Evolutionary conservation across 345 rosid genomes (phyloP).

Genomic region (Odontarrhena argentea): DNA sequence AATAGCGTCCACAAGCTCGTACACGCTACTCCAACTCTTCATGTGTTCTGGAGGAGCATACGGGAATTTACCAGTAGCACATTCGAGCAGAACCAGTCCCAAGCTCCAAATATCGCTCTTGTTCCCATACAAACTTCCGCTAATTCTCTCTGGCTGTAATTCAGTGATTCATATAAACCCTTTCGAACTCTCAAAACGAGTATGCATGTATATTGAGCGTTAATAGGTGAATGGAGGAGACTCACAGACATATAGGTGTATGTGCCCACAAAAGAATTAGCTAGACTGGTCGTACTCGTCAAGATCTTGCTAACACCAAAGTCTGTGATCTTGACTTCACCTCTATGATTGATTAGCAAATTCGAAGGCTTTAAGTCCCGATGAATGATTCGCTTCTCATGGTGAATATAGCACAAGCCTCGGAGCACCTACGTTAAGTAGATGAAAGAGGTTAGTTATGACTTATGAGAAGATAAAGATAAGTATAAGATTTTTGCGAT

Average conservation of each 20-base stretch:
- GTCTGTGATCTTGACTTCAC: slow-evolving; percentile 94
- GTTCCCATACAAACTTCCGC: slow-evolving; percentile 37
- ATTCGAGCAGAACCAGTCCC: slow-evolving; percentile 83
- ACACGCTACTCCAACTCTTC: slow-evolving; percentile 68
- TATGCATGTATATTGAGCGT: neutral
- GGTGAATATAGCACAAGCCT: slow-evolving; percentile 84
- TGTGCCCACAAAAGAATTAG: slow-evolving; percentile 83
- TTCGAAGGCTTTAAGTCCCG: slow-evolving; percentile 90
- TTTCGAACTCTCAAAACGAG: neutral
- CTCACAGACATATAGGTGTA: slow-evolving; percentile 91
- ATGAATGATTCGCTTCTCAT: slow-evolving; percentile 79
- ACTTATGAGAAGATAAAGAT: slow-evolving; percentile 2
- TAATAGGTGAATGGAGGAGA: slow-evolving; percentile 28
- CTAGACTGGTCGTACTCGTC: slow-evolving; percentile 73
- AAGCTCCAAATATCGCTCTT: slow-evolving; percentile 93
- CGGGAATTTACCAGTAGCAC: slow-evolving; percentile 81
- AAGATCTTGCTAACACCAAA: slow-evolving; percentile 92
- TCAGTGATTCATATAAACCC: neutral
- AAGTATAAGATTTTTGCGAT: slow-evolving; percentile 16
- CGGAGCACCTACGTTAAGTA: slow-evolving; percentile 60
- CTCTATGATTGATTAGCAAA: slow-evolving; percentile 85
- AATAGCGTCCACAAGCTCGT: slow-evolving; percentile 77
- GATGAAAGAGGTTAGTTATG: slow-evolving; percentile 19
- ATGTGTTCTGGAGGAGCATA: slow-evolving; percentile 68
- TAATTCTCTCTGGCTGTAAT: slow-evolving; percentile 87